These are phyloP conservation scores for Papiliotrema flavescens DNA, from an alignment of 1,284 basidiomycete species.

Conservation along the genomic window DNA sequence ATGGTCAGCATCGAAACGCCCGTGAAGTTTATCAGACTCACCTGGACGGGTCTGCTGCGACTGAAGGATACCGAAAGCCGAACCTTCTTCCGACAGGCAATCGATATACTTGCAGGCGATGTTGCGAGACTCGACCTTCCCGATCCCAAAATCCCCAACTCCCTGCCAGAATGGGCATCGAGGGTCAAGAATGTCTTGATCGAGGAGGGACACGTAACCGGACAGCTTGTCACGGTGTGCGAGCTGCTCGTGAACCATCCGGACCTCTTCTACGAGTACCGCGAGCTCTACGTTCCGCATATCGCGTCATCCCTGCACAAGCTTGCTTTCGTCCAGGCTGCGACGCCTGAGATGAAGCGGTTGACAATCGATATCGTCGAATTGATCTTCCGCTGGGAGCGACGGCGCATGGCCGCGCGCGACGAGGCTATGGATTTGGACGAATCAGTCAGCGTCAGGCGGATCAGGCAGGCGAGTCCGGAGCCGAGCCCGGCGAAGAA, in stretches of 20 bases:
- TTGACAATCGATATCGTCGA: conserved; percentile 80
- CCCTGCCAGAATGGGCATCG: conserved; percentile 79
- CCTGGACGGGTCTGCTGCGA: conserved; percentile 89
- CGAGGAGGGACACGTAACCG: conserved; percentile 80
- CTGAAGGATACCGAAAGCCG: conserved; percentile 72
- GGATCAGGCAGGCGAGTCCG: conserved; percentile 18
- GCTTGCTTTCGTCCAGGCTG: conserved; percentile 71
- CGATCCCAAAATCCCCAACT: conserved; percentile 56
- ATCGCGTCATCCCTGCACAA: conserved; percentile 88
- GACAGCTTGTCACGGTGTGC: conserved; percentile 84
- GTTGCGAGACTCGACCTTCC: conserved; percentile 60
- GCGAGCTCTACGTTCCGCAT: conserved; percentile 91
- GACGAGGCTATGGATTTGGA: conserved; percentile 49
- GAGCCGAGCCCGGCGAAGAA: conserved; percentile 48
- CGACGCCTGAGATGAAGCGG: conserved; percentile 75
- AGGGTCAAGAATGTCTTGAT: conserved; percentile 80
- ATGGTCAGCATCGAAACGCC: conserved; percentile 88
- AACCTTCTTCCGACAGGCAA: conserved; percentile 74
- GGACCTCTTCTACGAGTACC: conserved; percentile 87
- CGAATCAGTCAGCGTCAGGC: conserved; percentile 21
- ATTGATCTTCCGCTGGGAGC: conserved; percentile 84
- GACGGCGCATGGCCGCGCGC: conserved; percentile 54
- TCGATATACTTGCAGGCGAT: conserved; percentile 88
- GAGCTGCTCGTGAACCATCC: conserved; percentile 89
- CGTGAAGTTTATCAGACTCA: conserved; percentile 87